Base-by-base conservation (phyloP, 345 rosid species). In the Mercurialis annua region DNA sequence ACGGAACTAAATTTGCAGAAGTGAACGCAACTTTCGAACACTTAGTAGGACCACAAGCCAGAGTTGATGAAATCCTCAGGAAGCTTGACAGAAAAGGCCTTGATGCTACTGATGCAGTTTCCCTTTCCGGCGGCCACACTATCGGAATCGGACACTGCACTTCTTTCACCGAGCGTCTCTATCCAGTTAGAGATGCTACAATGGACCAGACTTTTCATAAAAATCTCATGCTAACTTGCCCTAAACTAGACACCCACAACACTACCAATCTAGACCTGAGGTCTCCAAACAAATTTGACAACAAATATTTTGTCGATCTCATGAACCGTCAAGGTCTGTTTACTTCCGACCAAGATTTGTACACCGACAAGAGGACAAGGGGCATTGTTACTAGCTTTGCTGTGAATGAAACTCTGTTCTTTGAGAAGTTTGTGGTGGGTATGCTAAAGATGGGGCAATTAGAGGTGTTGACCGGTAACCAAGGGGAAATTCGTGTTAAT, bases 81-180 rank as follows among this genome's bases (percentile, higher is more conserved):
- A 67, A 77, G 26, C 77, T 90, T 5, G 81, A 77, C 31, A 48
- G 65, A 54, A 81, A 88, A 49, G 77, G 75, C 29, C 66, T 93
- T 0, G 80, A 87, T 70, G 63, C 88, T 62, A 89, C 84, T 23
- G 97, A 92, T 64, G 79, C 80, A 0, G 98, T 93, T 0, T 92
- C 97, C 52, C 94, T 89, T 48, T 90, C 98, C 1, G 98, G 98
- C 21, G 92, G 86, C 67, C 98, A 90, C 81, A 93, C 96, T 62
- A 83, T 90, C 17, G 97, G 97, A 2, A 69, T 85, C 5, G 68
- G 81, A 17, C 96, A 90, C 74, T 90, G 96, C 79, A 16, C 72
- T 0, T 71, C 94, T 10, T 93, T 93, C 81, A 72, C 81, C 0
- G 36, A 29, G 54, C 82, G 94, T 4, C 94, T 93, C 50, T 93